Base-by-base conservation (phyloP, 768 basidiomycete species). In the Nidularia pulvinata region DNA sequence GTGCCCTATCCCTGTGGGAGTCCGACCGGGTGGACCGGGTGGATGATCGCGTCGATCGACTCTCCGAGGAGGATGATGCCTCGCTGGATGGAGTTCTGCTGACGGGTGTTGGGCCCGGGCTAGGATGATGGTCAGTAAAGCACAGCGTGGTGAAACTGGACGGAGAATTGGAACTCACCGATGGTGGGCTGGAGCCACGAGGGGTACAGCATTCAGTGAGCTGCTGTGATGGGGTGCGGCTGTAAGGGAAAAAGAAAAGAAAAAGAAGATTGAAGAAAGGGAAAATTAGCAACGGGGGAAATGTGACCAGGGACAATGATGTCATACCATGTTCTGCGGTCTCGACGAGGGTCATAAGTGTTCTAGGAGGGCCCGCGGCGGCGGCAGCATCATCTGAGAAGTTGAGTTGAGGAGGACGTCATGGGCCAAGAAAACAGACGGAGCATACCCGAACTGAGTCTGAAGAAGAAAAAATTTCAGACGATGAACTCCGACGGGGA, bases 401-500 rank as follows among this genome's bases (percentile, higher is more conserved):
- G 4, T 25, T 2, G 4, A 2, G 25, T 25, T 25, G 25, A 25
- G 25, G 4, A 25, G 4, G 25, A 25, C 4, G 25, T 25, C 25
- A 25, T 25, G 25, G 25, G 25, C 25, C 25, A 25, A 25, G 16
- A 7, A 34, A 30, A 14, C 16, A 34, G n/a, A 49, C 13, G 11
- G 22, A 36, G 35, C n/a, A 49, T 47, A 53, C 49, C 30, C 34
- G 34, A 33, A 14, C 34, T 33, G 48, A 25, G 25, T 25, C 25
- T 25, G 25, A 25, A 25, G 25, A 25, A 25, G 25, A 25, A 25
- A 25, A 51, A 6, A 34, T 11, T 22, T 33, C 43, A 48, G 33
- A 46, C 5, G n/a, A 34, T 25, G 45, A 37, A 52, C 46, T 47
- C 33, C 13, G 55, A 64, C 45, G 58, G 35, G 16, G 55, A 58